Conservation (phyloP, 1,284 basidiomycete genomes). For the Ganoderma sinense region DNA sequence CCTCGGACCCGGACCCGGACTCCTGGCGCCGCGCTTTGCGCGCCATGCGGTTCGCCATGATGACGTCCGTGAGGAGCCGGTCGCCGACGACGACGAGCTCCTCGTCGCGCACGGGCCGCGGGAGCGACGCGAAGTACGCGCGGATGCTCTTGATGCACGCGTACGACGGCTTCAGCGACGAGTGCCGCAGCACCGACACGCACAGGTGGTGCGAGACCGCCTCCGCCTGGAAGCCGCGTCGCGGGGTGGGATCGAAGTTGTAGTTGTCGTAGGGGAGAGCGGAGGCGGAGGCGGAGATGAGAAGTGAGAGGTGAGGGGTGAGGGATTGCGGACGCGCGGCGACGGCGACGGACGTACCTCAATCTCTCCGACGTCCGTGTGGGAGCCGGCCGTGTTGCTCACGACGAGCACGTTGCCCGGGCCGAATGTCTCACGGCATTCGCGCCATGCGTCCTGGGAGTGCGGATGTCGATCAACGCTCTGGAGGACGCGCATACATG, state of each 20-base stretch:
- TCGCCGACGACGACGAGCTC: constrained; percentile 89
- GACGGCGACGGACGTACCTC: constrained; percentile 59
- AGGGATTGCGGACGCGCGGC: not conserved
- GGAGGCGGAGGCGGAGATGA: not conserved
- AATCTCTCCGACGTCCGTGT: constrained; percentile 79
- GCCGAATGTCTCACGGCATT: constrained; percentile 79
- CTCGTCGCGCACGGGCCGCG: constrained; percentile 57
- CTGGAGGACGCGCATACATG: not conserved
- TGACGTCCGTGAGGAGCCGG: constrained; percentile 89
- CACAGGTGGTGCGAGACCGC: constrained; percentile 80
- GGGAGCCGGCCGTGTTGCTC: constrained; percentile 92
- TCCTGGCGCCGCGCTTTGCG: constrained; percentile 22
- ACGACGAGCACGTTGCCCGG: constrained; percentile 87
- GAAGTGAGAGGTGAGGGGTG: not conserved
- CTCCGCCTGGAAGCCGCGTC: constrained; percentile 72
- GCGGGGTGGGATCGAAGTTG: not conserved
- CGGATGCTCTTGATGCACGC: constrained; percentile 76
- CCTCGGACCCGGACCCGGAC: not conserved
- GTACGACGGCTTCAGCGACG: constrained; percentile 78
- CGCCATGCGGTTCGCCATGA: constrained; percentile 82
- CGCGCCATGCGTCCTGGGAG: constrained; percentile 77
- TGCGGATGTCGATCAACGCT: not conserved
- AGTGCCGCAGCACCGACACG: constrained; percentile 86
- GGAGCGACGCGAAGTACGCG: constrained; percentile 67
- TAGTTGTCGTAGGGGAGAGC: not conserved